phyloP scores from a whole-genome alignment of 225 moss, liverwort and hornwort species.

The Antitrichia curtipendula region DNA sequence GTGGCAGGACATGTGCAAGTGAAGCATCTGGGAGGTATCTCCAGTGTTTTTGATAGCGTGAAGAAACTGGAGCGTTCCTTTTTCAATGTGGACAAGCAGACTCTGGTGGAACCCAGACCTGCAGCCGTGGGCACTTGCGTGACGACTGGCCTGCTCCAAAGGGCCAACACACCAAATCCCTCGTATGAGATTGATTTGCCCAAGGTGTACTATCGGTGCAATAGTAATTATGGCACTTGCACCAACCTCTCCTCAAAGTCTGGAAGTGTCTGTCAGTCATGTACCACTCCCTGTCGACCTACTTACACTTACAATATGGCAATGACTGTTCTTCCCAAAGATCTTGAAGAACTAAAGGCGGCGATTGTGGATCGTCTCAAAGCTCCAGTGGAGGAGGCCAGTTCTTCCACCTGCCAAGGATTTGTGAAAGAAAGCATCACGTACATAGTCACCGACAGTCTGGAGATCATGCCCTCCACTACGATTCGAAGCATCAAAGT shows the following conservation, averaged over 20 bases:
- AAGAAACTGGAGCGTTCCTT: background rate
- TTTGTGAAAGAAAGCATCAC: background rate
- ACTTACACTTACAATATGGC: rapidly evolving
- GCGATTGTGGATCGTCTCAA: background rate
- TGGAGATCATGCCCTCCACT: background rate
- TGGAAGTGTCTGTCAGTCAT: rapidly evolving
- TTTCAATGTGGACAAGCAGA: background rate
- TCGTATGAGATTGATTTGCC: background rate
- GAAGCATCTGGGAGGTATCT: slow-evolving; percentile 2
- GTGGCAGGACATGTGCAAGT: background rate
- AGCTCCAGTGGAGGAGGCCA: background rate
- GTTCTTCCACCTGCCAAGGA: background rate
- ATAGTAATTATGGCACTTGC: rapidly evolving
- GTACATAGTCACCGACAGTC: background rate
- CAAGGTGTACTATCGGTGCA: background rate
- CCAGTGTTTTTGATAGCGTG: background rate
- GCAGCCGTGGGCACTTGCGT: background rate
- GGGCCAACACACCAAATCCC: background rate
- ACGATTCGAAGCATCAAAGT: background rate
- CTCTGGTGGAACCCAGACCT: background rate
- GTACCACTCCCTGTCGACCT: rapidly evolving
- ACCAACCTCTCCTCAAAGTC: background rate
- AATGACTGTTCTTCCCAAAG: background rate
- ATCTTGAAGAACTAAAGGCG: background rate
- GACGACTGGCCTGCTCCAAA: background rate